phyloP scores from a whole-genome alignment of 306 rosid species.

The Dryas octopetala region DNA sequence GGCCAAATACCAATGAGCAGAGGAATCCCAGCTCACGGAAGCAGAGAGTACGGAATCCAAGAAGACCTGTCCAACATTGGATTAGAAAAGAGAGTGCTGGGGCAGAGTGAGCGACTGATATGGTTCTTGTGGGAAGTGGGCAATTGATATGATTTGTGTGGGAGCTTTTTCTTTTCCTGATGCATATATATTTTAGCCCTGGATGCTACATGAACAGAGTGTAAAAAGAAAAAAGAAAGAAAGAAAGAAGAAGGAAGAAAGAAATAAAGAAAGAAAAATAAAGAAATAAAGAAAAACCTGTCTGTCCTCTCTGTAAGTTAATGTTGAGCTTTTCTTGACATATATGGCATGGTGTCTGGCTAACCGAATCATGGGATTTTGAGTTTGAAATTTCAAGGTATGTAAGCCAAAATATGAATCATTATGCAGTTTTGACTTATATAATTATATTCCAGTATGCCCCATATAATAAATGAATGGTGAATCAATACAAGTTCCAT shows the following conservation, averaged over 20 bases:
- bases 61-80: conserved; percentile 61
- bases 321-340: background rate
- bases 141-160: background rate
- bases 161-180: background rate
- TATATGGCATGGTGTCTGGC: no score
- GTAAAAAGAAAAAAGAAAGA: background rate
- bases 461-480: no score
- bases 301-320: background rate
- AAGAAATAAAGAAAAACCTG: background rate
- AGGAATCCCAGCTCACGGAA: conserved; percentile 17
- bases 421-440: no score
- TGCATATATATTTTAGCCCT: no score
- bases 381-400: background rate
- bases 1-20: background rate
- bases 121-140: background rate
- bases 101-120: conserved; percentile 10
- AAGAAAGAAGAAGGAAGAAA: no score
- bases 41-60: conserved; percentile 29
- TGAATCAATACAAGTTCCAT: no score
- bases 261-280: background rate
- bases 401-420: background rate
- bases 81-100: conserved; percentile 46
- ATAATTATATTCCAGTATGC: no score
- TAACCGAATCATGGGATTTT: background rate
- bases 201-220: background rate